Evolutionary conservation across 2,329 filamentous ascomycete genomes (phyloP).

Genomic region (Xylariaceae sp.): DNA sequence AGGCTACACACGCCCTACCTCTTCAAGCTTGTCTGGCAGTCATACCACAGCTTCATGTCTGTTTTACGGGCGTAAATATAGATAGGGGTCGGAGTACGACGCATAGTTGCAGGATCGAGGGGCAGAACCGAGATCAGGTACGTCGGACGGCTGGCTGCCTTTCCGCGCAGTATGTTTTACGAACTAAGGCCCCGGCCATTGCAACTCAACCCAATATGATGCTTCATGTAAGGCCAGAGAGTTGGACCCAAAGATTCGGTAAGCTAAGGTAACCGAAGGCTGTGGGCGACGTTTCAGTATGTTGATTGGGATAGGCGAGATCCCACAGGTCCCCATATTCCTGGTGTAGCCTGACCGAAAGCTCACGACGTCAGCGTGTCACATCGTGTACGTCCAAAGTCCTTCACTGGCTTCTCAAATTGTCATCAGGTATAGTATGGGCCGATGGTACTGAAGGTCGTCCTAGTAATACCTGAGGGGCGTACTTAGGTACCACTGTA

Average conservation of each 20-base stretch:
- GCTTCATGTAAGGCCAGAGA: constrained; percentile 21
- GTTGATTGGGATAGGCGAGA: constrained; percentile 23
- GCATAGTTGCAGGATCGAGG: constrained; percentile 46
- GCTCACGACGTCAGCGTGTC: constrained; percentile 15
- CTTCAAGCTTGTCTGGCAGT: neutral
- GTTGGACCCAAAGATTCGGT: constrained; percentile 25
- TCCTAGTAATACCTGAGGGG: neutral
- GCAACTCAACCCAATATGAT: constrained; percentile 14
- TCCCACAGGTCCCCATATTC: constrained; percentile 12
- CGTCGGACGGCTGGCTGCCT: constrained; percentile 42
- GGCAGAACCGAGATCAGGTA: constrained; percentile 45
- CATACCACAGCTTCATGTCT: constrained; percentile 15
- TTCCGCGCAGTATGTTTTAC: constrained; percentile 31
- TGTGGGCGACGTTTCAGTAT: constrained; percentile 4
- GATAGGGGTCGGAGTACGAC: constrained; percentile 37
- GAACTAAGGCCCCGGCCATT: constrained; percentile 24
- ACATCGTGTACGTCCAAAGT: constrained; percentile 10
- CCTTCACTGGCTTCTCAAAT: constrained; percentile 13
- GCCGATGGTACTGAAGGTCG: neutral
- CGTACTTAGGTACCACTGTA: neutral
- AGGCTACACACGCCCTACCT: constrained; percentile 23
- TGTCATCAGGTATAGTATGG: constrained; percentile 16
- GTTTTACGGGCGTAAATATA: constrained; percentile 43
- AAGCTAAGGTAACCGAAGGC: constrained; percentile 23
- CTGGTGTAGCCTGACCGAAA: constrained; percentile 17